phyloP scores from a whole-genome alignment of 768 basidiomycete genomes.

The Boletus bicolor region DNA sequence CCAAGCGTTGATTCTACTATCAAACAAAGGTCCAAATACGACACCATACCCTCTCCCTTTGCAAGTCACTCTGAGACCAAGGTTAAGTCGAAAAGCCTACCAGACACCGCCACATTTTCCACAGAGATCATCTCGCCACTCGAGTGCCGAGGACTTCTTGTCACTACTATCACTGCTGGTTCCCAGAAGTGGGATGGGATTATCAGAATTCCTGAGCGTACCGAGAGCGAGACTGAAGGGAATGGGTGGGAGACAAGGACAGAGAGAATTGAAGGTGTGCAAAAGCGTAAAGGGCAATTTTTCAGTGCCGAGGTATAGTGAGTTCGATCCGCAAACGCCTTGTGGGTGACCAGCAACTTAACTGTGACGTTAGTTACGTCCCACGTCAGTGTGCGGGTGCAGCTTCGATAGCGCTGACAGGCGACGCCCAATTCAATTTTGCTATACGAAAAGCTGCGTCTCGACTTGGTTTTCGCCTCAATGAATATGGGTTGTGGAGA shows the following conservation, averaged over 20 bases:
- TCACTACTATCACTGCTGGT: slow-evolving; percentile 32
- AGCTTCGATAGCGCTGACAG: slow-evolving; percentile 53
- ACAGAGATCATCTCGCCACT: slow-evolving; percentile 42
- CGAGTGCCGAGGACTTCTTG: slow-evolving; percentile 43
- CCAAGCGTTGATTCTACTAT: slow-evolving; percentile 16
- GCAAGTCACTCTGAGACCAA: slow-evolving; percentile 9
- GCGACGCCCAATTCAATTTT: slow-evolving; percentile 48
- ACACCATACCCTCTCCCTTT: slow-evolving; percentile 17
- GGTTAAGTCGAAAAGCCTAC: slow-evolving; percentile 1
- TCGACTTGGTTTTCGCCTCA: slow-evolving; percentile 46
- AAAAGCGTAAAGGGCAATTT: slow-evolving; percentile 35
- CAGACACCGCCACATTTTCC: slow-evolving; percentile 29
- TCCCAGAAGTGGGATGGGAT: slow-evolving; percentile 50
- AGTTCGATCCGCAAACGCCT: background rate
- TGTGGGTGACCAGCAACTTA: background rate
- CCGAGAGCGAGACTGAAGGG: slow-evolving; percentile 4
- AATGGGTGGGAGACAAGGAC: slow-evolving; percentile 29
- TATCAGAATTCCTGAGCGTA: slow-evolving; percentile 42
- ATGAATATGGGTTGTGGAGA: slow-evolving; percentile 65
- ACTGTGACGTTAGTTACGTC: slow-evolving; percentile 14
- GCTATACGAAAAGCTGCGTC: slow-evolving; percentile 42
- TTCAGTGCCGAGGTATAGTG: slow-evolving; percentile 35
- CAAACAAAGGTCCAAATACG: slow-evolving; percentile 5
- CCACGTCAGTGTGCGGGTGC: slow-evolving; percentile 39
- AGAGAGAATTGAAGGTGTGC: slow-evolving; percentile 26